These are phyloP conservation scores for Scheffersomyces stambukii DNA, from an alignment of 1,139 yeast species.

Conservation along the genomic window DNA sequence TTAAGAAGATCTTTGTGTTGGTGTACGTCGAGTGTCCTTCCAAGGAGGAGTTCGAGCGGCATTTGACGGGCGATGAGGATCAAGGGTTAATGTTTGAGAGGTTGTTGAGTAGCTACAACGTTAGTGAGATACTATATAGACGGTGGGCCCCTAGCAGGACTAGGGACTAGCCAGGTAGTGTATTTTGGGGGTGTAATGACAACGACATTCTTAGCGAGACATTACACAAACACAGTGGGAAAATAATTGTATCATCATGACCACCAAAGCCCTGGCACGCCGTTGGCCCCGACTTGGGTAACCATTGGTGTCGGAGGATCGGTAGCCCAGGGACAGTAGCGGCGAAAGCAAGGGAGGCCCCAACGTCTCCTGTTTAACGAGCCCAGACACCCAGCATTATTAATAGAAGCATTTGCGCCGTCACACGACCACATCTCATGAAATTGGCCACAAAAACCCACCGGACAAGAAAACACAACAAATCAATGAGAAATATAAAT, in stretches of 20 bases:
- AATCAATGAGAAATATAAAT: background rate
- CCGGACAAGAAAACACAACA: background rate
- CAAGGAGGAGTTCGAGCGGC: conserved; percentile 22
- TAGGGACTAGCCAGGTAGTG: conserved; percentile 48
- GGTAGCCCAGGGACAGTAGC: no score
- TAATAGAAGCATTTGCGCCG: no score
- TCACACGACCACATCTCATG: no score
- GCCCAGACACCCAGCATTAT: no score
- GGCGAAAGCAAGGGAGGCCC: no score
- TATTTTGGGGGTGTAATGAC: background rate
- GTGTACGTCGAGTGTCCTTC: conserved; percentile 59
- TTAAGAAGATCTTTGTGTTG: conserved; percentile 71
- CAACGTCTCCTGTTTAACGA: no score
- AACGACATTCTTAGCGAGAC: conserved; percentile 1
- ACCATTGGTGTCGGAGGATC: no score
- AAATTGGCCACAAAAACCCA: no score
- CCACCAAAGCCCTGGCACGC: no score
- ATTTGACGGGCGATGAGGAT: conserved; percentile 13
- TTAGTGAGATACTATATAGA: conserved; percentile 64
- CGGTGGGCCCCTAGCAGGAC: conserved; percentile 86
- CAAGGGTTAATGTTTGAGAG: conserved; percentile 20
- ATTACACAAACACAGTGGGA: no score
- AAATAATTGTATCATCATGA: no score
- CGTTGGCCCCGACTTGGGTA: no score
- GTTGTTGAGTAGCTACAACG: conserved; percentile 38